Conservation (phyloP, 805 yeast species). For the Candida berthetii region DNA sequence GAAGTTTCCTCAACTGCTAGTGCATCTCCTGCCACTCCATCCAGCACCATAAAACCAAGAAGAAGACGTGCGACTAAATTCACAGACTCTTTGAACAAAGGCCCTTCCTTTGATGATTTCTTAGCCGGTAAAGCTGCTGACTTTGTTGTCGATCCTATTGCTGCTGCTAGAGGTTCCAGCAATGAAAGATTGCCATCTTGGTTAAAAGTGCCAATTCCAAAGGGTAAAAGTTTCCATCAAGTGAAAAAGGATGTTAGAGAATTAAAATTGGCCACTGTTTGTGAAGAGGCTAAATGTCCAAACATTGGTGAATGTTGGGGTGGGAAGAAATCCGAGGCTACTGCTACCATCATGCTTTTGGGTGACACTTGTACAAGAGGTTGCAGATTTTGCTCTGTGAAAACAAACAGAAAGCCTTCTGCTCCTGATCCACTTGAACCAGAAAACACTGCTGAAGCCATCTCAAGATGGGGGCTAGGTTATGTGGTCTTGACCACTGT, state of each 20-base stretch:
- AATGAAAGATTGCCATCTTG: constrained; percentile 79
- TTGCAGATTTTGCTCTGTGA: constrained; percentile 97
- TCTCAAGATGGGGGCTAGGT: constrained; percentile 96
- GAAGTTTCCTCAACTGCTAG: neutral
- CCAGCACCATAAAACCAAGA: constrained; percentile 9
- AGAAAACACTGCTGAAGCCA: constrained; percentile 95
- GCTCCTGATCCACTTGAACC: constrained; percentile 96
- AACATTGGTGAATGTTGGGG: constrained; percentile 99
- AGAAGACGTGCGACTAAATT: constrained; percentile 54
- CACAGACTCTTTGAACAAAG: constrained; percentile 65
- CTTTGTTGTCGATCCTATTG: constrained; percentile 65
- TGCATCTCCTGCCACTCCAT: neutral
- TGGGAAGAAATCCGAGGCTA: constrained; percentile 84
- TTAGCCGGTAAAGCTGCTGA: constrained; percentile 74
- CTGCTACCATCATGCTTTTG: constrained; percentile 95
- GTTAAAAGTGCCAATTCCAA: constrained; percentile 96
- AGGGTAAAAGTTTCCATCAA: constrained; percentile 77
- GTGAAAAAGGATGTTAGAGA: constrained; percentile 85
- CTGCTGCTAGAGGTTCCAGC: constrained; percentile 61
- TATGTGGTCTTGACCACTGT: constrained; percentile 96
- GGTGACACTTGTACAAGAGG: constrained; percentile 99
- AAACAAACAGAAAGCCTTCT: constrained; percentile 82
- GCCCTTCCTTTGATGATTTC: constrained; percentile 94
- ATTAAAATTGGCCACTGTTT: constrained; percentile 85
- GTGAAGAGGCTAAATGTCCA: constrained; percentile 99